Evolutionary conservation across 306 rosid species (phyloP).

Genomic region (Acmispon strigosus): DNA sequence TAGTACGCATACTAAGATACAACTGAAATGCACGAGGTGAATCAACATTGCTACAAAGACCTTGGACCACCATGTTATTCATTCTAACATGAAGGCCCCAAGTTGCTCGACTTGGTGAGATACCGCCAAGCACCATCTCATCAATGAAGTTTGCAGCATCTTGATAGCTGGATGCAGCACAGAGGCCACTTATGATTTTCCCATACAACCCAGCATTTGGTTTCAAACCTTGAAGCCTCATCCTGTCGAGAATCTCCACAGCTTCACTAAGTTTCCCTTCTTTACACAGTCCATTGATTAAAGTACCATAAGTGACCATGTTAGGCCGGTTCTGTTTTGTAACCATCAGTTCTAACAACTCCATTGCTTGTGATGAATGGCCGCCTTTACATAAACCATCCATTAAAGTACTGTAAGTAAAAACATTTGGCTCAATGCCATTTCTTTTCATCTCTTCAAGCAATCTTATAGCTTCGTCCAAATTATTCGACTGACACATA

Average conservation of each 20-base stretch:
- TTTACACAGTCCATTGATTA: constrained; percentile 69
- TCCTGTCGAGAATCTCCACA: constrained; percentile 76
- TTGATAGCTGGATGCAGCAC: constrained; percentile 47
- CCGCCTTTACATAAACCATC: constrained; percentile 81
- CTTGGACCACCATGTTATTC: constrained; percentile 66
- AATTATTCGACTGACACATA: constrained; percentile 50
- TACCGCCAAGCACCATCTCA: constrained; percentile 75
- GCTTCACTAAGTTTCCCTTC: constrained; percentile 72
- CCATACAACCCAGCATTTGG: constrained; percentile 82
- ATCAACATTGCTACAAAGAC: constrained; percentile 48
- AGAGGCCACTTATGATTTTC: constrained; percentile 59
- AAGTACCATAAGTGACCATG: constrained; percentile 63
- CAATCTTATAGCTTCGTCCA: constrained; percentile 59
- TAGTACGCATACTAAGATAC: constrained; percentile 70
- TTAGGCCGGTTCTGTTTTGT: constrained; percentile 53
- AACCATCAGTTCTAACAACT: constrained; percentile 54
- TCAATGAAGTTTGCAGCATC: constrained; percentile 90
- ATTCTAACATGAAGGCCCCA: constrained; percentile 73
- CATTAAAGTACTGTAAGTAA: constrained; percentile 70
- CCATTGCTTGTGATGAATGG: constrained; percentile 59
- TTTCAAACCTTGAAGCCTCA: constrained; percentile 86
- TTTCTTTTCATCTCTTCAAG: constrained; percentile 63
- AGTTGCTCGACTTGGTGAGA: constrained; percentile 57
- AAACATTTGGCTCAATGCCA: constrained; percentile 71
- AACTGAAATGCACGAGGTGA: constrained; percentile 60